Base-by-base conservation (phyloP, 176 grass and related monocot genomes). In the Rhynchospora tenuis region DNA sequence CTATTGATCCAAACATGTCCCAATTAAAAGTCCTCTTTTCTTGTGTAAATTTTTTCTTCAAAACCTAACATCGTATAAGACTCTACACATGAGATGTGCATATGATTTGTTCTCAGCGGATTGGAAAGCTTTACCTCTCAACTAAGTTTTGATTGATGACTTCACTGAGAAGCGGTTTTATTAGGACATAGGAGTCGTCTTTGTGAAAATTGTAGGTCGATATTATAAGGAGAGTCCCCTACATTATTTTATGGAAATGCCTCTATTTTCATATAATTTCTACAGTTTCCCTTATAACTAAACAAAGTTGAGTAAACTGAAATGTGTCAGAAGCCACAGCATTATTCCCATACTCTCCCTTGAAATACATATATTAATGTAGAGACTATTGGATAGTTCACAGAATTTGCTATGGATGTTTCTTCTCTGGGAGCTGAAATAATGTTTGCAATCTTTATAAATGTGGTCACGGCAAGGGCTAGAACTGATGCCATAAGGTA, bases 401-500 rank as follows among this genome's bases (percentile, higher is more conserved):
- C 87, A 43, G 1, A 67, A 84, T 90, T 86, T 81, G n/a, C 89
- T 79, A 64, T 59, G 27, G 95, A 94, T 44, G 80, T 86, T 12
- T 83, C 87, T 54, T 94, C 79, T 75, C 54, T 98, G 43, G 86
- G 59, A 79, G 81, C 58, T 79, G 88, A 91, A 87, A 47, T 87
- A 63, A 85, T 81, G 50, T 94, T 94, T 51, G 92, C 67, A 24
- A 29, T 93, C 51, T 87, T 93, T 82, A n/a, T 93, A 69, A 75
- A 67, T 85, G 81, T 87, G 62, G 42, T 83, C 47, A 81, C 72
- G 85, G 67, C 81, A 78, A 47, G 80, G 51, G 10, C 51, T 26
- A 52, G 13, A 83, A 58, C 84, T 76, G 44, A 43, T 60, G 61
- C 59, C 3, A 79, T 62, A 85, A 87, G 92, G 95, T 98, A 91